A percentile compares a stretch with the other conserved stretches of the same genome.
phyloP scores from a whole-genome alignment of 2,329 filamentous ascomycete species.

The Mycocentrospora acerina region DNA sequence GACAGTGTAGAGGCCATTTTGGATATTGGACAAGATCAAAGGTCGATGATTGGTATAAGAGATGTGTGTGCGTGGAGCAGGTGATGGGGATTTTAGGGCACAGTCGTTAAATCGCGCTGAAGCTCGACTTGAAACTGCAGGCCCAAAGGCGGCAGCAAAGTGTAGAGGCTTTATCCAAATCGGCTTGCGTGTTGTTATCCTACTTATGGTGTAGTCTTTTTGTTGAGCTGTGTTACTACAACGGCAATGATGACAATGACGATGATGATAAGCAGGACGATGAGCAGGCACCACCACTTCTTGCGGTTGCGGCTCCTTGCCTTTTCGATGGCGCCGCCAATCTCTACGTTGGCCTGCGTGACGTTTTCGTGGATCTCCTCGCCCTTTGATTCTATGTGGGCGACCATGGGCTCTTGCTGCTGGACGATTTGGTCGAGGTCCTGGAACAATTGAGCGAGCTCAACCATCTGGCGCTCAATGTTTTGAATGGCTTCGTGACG shows the following conservation, averaged over 20 bases:
- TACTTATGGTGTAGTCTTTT: constrained; percentile 1
- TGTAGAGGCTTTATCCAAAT: no score
- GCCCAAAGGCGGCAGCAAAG: no score
- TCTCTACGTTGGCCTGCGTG: constrained; percentile 80
- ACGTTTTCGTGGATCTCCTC: constrained; percentile 85
- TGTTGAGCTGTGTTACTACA: constrained; percentile 34
- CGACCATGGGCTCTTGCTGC: constrained; percentile 79
- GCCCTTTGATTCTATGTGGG: constrained; percentile 81
- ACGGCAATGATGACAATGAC: constrained; percentile 44
- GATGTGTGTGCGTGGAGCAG: no score
- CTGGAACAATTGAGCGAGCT: constrained; percentile 84
- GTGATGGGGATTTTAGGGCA: no score
- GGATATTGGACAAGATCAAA: no score
- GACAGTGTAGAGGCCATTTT: no score
- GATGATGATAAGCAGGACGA: constrained; percentile 52
- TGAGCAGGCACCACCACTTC: constrained; percentile 95
- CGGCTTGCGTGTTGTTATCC: no score
- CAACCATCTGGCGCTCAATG: constrained; percentile 87
- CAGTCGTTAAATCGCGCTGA: no score
- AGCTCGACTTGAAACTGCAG: no score
- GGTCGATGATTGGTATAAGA: no score
- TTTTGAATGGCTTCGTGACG: constrained; percentile 86
- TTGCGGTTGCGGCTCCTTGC: constrained; percentile 71
- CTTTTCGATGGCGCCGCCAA: constrained; percentile 77
- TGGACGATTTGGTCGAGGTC: constrained; percentile 84